These are phyloP conservation scores for Aspergillus kassunensis DNA, from an alignment of 495 filamentous ascomycete genomes.

Conservation along the genomic window DNA sequence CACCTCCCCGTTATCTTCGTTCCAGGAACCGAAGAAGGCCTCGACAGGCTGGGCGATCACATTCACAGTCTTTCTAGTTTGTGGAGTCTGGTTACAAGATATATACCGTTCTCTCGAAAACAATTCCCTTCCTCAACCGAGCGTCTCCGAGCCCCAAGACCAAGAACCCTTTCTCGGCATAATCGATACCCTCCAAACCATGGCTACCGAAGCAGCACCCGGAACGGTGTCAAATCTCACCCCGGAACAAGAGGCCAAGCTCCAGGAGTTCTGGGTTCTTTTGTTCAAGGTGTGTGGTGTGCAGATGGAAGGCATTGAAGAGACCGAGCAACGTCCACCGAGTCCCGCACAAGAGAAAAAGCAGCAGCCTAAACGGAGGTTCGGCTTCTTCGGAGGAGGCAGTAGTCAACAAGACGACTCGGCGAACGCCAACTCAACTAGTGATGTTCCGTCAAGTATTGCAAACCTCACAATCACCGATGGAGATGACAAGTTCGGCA, in stretches of 20 bases:
- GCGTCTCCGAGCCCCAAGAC: conserved; percentile 2
- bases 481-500: conserved; percentile 87
- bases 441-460: conserved; percentile 28
- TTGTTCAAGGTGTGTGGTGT: conserved; percentile 80
- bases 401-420: conserved; percentile 51
- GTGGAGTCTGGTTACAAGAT: conserved; percentile 34
- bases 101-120: conserved; percentile 24
- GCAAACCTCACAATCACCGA: conserved; percentile 43
- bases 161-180: conserved; percentile 34
- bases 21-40: conserved; percentile 31
- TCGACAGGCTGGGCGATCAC: conserved; percentile 40
- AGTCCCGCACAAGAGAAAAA: conserved; percentile 46
- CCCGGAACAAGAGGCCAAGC: conserved; percentile 78
- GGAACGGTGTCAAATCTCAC: conserved; percentile 88
- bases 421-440: conserved; percentile 26
- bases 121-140: conserved; percentile 4
- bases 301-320: conserved; percentile 28
- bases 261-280: conserved; percentile 80
- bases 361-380: conserved; percentile 61
- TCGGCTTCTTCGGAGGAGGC: conserved; percentile 55
- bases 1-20: conserved; percentile 21
- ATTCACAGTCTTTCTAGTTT: conserved; percentile 29
- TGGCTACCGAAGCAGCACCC: conserved; percentile 48
- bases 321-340: conserved; percentile 20
- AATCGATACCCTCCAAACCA: conserved; percentile 40